phyloP scores from a whole-genome alignment of 2,329 filamentous ascomycete species.

The Fusarium oligoseptatum region DNA sequence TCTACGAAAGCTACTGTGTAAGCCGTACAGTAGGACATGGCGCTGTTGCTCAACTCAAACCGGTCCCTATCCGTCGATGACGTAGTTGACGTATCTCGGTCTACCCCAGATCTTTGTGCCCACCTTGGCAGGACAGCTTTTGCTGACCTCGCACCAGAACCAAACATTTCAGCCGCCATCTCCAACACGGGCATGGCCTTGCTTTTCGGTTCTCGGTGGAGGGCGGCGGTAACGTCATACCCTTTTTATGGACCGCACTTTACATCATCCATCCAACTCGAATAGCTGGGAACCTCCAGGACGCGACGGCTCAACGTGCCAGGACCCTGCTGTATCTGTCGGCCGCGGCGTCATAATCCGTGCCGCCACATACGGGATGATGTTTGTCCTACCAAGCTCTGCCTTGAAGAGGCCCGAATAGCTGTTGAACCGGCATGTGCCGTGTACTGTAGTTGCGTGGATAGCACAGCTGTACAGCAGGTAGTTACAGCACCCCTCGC shows the following conservation, averaged over 20 bases:
- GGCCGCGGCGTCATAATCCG: constrained; percentile 34
- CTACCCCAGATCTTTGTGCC: constrained; percentile 9
- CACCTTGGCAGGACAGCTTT: neutral
- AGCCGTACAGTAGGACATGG: neutral
- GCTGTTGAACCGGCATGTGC: neutral
- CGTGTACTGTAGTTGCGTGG: neutral
- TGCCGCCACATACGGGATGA: constrained; percentile 29
- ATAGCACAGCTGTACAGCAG: neutral
- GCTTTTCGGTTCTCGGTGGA: constrained; percentile 4
- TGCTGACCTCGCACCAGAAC: neutral
- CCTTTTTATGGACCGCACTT: constrained; percentile 18
- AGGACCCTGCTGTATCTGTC: constrained; percentile 18
- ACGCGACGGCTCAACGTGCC: constrained; percentile 9
- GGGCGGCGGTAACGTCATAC: constrained; percentile 32
- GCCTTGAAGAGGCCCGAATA: constrained; percentile 10
- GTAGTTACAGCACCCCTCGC: constrained; percentile 7
- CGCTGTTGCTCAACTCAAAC: neutral
- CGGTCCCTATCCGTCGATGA: constrained; percentile 11
- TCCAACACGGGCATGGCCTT: neutral
- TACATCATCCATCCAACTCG: constrained; percentile 32
- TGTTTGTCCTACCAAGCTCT: constrained; percentile 4
- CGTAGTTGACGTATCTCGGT: constrained; percentile 15
- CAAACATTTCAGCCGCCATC: neutral
- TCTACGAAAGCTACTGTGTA: no score
- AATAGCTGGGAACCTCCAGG: neutral